Evolutionary conservation across 148 eudicot species (phyloP).

Genomic region (Nepenthes mirabilis): DNA sequence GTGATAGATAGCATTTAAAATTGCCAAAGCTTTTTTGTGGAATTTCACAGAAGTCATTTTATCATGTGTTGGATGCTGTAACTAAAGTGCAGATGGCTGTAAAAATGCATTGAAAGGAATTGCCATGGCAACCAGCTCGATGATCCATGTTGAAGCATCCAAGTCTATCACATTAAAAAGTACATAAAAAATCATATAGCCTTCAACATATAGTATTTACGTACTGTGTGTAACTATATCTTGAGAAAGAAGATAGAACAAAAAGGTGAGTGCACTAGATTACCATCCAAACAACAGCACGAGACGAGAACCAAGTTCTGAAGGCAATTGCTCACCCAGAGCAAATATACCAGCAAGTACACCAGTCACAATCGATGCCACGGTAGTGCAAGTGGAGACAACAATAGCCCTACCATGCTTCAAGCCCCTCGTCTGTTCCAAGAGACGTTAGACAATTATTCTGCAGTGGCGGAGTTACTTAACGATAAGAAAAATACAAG

Average conservation of each 20-base stretch:
- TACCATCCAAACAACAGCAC: conserved; percentile 87
- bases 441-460: conserved; percentile 6
- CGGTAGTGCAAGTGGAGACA: conserved; percentile 96
- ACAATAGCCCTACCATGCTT: conserved; percentile 99
- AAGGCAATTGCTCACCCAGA: conserved; percentile 84
- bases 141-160: too few species aligned
- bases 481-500: not conserved
- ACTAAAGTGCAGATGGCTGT: too few species aligned
- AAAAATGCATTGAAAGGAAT: too few species aligned
- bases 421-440: conserved; percentile 75
- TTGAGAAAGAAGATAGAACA: not conserved
- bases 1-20: too few species aligned
- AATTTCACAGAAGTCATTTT: too few species aligned
- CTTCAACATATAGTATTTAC: not conserved
- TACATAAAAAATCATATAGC: too few species aligned
- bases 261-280: not conserved
- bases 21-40: too few species aligned
- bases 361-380: conserved; percentile 90
- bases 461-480: not conserved
- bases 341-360: conserved; percentile 97
- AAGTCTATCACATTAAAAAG: too few species aligned
- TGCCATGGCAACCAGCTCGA: too few species aligned
- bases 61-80: too few species aligned
- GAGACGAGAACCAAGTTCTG: conserved; percentile 62
- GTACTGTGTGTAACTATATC: not conserved